Evolutionary conservation across 2,329 filamentous ascomycete genomes (phyloP).

Genomic region (Xylaria sp.): DNA sequence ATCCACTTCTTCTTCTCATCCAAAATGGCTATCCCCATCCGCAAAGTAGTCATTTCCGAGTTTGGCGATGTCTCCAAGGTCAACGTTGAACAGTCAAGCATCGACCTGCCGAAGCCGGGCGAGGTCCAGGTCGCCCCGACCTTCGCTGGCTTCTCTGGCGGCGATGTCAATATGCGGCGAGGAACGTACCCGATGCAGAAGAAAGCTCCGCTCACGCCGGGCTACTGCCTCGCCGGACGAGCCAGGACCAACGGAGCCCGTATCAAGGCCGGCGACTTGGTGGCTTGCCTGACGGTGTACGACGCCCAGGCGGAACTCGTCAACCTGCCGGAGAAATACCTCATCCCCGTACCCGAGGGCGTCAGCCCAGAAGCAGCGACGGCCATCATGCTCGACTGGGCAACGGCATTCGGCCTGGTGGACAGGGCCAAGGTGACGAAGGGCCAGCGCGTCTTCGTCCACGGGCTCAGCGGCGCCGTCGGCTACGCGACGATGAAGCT

Average conservation of each 20-base stretch:
- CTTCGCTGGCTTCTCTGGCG: slow-evolving; percentile 48
- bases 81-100: slow-evolving; percentile 25
- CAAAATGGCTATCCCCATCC: slow-evolving; percentile 31
- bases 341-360: slow-evolving; percentile 55
- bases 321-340: slow-evolving; percentile 60
- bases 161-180: slow-evolving; percentile 62
- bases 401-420: slow-evolving; percentile 55
- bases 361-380: slow-evolving; percentile 56
- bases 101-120: slow-evolving; percentile 22
- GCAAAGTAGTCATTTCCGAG: slow-evolving; percentile 35
- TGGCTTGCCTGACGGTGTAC: slow-evolving; percentile 54
- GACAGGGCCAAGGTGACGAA: slow-evolving; percentile 53
- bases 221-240: slow-evolving; percentile 60
- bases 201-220: slow-evolving; percentile 59
- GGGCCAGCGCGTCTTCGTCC: slow-evolving; percentile 62
- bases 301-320: slow-evolving; percentile 58
- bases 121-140: slow-evolving; percentile 34
- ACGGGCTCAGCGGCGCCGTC: slow-evolving; percentile 62
- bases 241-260: slow-evolving; percentile 53
- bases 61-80: slow-evolving; percentile 36
- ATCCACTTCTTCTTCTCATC: background rate
- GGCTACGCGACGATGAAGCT: slow-evolving; percentile 57
- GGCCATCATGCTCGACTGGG: slow-evolving; percentile 60
- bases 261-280: slow-evolving; percentile 50
- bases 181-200: slow-evolving; percentile 60